Conservation (phyloP, 139 green algal genomes). For the Tetraselmis chui region DNA sequence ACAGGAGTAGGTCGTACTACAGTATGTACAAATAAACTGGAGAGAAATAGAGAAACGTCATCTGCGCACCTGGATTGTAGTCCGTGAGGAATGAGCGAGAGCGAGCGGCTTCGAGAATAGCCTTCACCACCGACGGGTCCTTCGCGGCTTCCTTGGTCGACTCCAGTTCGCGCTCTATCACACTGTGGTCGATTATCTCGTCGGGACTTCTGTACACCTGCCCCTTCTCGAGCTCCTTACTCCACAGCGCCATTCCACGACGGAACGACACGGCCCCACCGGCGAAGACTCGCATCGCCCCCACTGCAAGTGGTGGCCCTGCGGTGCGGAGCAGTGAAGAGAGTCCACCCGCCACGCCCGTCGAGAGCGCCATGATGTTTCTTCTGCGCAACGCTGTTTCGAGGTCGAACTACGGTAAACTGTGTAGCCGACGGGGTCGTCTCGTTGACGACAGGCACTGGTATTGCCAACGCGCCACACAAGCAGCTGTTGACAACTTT, state of each 20-base stretch:
- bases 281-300: neutral
- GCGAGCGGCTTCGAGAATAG: constrained; percentile 45
- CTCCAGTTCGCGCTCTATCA: constrained; percentile 35
- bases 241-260: constrained; percentile 25
- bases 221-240: constrained; percentile 36
- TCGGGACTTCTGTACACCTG: constrained; percentile 29
- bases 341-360: neutral
- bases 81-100: constrained; percentile 48
- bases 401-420: too few relatives aligned
- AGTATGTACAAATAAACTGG: too few relatives aligned
- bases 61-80: constrained; percentile 32
- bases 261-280: too few relatives aligned
- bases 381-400: too few relatives aligned
- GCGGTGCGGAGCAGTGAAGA: neutral
- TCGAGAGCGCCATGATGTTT: neutral
- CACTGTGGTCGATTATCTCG: constrained; percentile 39
- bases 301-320: neutral
- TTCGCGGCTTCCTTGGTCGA: constrained; percentile 33
- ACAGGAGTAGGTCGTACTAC: too few relatives aligned
- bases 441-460: too few relatives aligned
- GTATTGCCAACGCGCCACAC: too few relatives aligned
- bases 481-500: too few relatives aligned
- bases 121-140: constrained; percentile 27
- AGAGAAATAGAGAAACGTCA: too few relatives aligned
- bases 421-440: too few relatives aligned